These are phyloP conservation scores for Corymbia maculata DNA, from an alignment of 345 rosid species.

Conservation along the genomic window DNA sequence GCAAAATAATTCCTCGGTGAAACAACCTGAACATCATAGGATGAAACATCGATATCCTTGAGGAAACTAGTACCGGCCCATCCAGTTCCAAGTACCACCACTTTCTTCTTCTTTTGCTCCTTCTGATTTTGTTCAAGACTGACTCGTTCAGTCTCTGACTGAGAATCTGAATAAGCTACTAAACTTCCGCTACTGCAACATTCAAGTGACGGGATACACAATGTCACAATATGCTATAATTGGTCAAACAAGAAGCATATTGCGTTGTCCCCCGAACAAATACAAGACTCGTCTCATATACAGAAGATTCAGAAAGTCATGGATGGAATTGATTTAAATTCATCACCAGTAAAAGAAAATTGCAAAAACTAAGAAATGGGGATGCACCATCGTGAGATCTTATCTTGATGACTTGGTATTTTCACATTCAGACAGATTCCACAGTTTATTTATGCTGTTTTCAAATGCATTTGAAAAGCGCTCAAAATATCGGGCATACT, in stretches of 20 bases:
- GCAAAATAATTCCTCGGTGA: conserved; percentile 96
- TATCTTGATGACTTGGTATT: not conserved
- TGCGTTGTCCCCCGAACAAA: not conserved
- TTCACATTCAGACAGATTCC: not conserved
- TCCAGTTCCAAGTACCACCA: conserved; percentile 94
- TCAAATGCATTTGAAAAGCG: not conserved
- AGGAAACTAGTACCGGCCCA: conserved; percentile 94
- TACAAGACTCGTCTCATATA: not conserved
- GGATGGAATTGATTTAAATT: not conserved
- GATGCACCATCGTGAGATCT: not conserved
- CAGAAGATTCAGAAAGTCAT: not conserved
- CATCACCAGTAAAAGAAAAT: not conserved
- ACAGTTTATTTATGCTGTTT: not conserved
- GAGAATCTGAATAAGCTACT: conserved; percentile 65
- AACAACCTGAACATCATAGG: conserved; percentile 74
- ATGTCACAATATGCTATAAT: not conserved
- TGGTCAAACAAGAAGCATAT: not conserved
- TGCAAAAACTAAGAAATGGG: not conserved
- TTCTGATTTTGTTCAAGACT: conserved; percentile 11
- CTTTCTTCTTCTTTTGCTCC: conserved; percentile 51
- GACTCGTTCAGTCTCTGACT: conserved; percentile 11
- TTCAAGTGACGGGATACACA: not conserved
- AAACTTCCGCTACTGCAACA: conserved; percentile 60
- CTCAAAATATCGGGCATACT: not conserved
- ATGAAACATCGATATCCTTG: conserved; percentile 63